Evolutionary conservation across 495 filamentous ascomycete genomes (phyloP).

Genomic region (Penicillium subrubescens): DNA sequence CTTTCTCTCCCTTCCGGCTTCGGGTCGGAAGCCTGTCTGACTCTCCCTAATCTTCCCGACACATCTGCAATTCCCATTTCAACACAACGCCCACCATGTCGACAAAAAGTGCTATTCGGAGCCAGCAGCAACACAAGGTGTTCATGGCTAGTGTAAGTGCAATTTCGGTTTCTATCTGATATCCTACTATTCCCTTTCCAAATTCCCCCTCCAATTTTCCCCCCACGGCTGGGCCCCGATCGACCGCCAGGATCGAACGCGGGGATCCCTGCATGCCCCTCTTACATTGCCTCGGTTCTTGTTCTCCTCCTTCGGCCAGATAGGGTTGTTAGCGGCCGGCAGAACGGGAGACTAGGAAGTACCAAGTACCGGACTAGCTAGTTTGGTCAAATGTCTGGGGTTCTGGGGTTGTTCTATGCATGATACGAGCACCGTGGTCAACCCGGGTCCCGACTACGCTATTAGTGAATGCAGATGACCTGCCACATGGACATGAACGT

Average conservation of each 20-base stretch:
- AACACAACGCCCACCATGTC: slow-evolving; percentile 18
- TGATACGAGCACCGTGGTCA: background rate
- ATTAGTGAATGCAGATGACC: background rate
- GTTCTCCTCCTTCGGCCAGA: background rate
- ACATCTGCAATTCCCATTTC: slow-evolving; percentile 7
- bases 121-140: slow-evolving; percentile 30
- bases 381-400: background rate
- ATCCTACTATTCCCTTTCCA: background rate
- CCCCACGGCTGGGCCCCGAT: slow-evolving; percentile 6
- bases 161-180: background rate
- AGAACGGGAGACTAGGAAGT: background rate
- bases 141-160: slow-evolving; percentile 36
- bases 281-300: slow-evolving; percentile 17
- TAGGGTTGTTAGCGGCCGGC: slow-evolving; percentile 3
- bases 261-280: slow-evolving; percentile 20
- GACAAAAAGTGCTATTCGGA: slow-evolving; percentile 23
- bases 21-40: slow-evolving; percentile 21
- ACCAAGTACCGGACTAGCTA: background rate
- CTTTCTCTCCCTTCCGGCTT: slow-evolving; percentile 15
- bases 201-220: background rate
- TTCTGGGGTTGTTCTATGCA: background rate
- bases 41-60: slow-evolving; percentile 27
- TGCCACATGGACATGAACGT: background rate
- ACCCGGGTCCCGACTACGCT: background rate
- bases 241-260: slow-evolving; percentile 4